Evolutionary conservation across 176 grass and related monocot species (phyloP).

Genomic region (Eleusine indica): DNA sequence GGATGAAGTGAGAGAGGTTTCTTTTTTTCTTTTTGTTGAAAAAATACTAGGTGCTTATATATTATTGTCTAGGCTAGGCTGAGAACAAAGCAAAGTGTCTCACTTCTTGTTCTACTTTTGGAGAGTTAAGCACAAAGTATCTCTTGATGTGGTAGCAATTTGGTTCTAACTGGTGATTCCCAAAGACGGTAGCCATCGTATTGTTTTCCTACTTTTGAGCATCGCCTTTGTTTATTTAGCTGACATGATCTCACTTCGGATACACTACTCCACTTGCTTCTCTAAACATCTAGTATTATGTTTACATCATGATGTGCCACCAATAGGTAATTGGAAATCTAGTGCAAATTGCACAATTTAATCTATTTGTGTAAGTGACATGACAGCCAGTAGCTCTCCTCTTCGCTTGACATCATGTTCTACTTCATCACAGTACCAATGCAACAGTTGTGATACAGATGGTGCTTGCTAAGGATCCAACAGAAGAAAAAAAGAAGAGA

Average conservation of each 20-base stretch:
- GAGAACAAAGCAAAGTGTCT: constrained; percentile 17
- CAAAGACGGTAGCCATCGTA: constrained; percentile 5
- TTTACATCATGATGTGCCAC: constrained; percentile 35
- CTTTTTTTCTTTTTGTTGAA: not conserved
- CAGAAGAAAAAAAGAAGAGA: not conserved
- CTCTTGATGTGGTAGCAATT: constrained; percentile 18
- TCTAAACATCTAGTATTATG: constrained; percentile 34
- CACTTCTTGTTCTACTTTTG: not conserved
- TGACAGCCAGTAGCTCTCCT: constrained; percentile 12
- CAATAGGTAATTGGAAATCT: constrained; percentile 18
- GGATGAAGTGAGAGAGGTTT: constrained; percentile 1
- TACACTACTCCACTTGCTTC: constrained; percentile 45
- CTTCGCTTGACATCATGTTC: constrained; percentile 12
- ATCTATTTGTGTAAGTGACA: constrained; percentile 1
- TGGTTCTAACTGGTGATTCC: not conserved
- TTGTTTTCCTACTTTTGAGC: constrained; percentile 11
- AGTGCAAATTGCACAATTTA: constrained; percentile 40
- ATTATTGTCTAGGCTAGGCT: constrained; percentile 15
- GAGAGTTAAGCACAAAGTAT: constrained; percentile 42
- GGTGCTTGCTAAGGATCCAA: not conserved
- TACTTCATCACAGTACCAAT: constrained; percentile 22
- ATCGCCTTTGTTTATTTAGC: constrained; percentile 5
- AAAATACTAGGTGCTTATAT: not conserved
- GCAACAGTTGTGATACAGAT: not conserved
- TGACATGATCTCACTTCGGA: constrained; percentile 42